Evolutionary conservation across 148 eudicot genomes (phyloP).

Genomic region (Camellia sinensis): DNA sequence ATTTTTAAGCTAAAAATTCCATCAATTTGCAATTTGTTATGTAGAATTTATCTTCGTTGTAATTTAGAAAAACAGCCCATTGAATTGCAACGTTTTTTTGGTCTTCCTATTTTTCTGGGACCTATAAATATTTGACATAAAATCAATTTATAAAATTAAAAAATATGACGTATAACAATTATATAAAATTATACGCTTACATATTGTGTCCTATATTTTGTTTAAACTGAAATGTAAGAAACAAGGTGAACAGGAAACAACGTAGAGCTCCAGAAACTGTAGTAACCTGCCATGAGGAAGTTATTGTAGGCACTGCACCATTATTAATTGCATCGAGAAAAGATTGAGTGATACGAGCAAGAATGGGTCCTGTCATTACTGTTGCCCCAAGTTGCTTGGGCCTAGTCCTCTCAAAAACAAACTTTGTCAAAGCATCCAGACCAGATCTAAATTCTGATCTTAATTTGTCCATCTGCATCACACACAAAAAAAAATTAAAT

Average conservation of each 20-base stretch:
- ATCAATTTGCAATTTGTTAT: too few relatives aligned
- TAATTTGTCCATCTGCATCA: conserved; percentile 65
- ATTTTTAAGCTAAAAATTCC: too few relatives aligned
- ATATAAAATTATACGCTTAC: background rate
- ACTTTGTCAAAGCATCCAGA: conserved; percentile 84
- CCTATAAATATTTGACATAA: too few relatives aligned
- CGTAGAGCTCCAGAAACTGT: conserved; percentile 9
- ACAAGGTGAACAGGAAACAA: background rate
- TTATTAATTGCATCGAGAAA: conserved; percentile 92
- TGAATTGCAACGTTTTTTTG: too few relatives aligned
- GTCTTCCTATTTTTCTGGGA: too few relatives aligned
- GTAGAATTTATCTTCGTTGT: too few relatives aligned
- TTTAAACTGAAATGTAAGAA: background rate
- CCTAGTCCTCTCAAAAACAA: conserved; percentile 93
- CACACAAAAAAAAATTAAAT: background rate
- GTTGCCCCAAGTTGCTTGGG: conserved; percentile 94
- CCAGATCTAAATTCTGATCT: conserved; percentile 93
- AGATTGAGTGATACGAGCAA: conserved; percentile 88
- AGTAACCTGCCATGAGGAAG: conserved; percentile 97
- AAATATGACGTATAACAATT: background rate
- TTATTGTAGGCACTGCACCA: conserved; percentile 96
- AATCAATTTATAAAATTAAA: background rate
- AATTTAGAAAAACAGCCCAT: too few relatives aligned
- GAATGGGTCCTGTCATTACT: conserved; percentile 88
- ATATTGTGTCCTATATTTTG: too few relatives aligned